Base-by-base conservation (phyloP, 441 rosid species). In the Erysimum pusillum region DNA sequence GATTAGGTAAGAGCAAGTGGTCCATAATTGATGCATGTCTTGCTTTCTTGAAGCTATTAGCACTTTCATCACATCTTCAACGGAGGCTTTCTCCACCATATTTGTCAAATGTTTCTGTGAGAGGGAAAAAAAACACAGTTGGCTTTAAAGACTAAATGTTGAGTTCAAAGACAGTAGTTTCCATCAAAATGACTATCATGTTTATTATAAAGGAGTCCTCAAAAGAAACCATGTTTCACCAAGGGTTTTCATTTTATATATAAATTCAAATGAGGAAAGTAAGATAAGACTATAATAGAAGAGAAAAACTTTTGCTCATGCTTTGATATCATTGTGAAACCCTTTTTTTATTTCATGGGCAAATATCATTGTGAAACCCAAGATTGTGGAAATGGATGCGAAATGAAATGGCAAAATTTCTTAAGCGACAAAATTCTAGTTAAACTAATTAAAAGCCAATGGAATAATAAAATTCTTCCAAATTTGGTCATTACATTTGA, bases 61-160 rank as follows among this genome's bases (percentile, higher is more conserved):
- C 11, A 96, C 99, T 81, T 91, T 96, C 98, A 96, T 93, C 28
- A 96, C 97, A 80, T 96, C 99, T 79, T 96, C 99, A 62, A 93
- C 89, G n/a, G 97, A 89, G 9, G 98, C 97, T 83, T 96, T 96
- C 81, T 93, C 98, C 44, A 96, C 99, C 97, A 93, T 91, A 83
- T 83, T 83, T 15, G 92, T 93, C 83, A 96, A 80, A 83, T 96
- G 99, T 81, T 96, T 91, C 99, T 96, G 90, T 25, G 62, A 14
- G 4, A 38, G 20, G 1, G 1, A 35, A 56, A 14, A 7, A 5
- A 56, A 12, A 67, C 15, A 7, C 52, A 45, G 10, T 22, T 28
- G 39, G 35, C 59, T 65, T 48, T 35, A 20, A 20, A 20, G 14
- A 44, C 8, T 5, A 32, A n/a, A 63, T 53, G 46, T 34, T 63